A percentile compares a stretch with the other conserved stretches of the same genome.
phyloP scores from a whole-genome alignment of 768 basidiomycete genomes.

The Boletales sp. region DNA sequence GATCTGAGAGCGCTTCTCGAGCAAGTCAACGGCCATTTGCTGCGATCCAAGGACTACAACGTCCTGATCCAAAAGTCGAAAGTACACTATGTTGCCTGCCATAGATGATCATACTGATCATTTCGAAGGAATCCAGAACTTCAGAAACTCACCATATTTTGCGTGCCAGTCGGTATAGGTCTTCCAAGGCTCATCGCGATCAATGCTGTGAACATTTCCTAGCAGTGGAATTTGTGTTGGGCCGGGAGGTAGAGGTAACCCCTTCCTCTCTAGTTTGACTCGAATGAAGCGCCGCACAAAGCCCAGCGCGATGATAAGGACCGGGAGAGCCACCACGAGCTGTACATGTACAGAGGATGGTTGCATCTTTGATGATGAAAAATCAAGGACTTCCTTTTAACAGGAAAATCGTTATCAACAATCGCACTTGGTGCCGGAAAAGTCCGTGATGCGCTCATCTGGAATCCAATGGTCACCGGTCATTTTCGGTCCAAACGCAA shows the following conservation, averaged over 20 bases:
- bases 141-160: slow-evolving; percentile 4
- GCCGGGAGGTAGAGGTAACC: slow-evolving; percentile 7
- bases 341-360: neutral
- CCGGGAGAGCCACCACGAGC: neutral
- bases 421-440: no score
- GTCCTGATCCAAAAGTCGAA: slow-evolving; percentile 42
- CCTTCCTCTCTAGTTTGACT: neutral
- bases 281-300: neutral
- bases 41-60: slow-evolving; percentile 43
- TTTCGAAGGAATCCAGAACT: no score
- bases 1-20: slow-evolving; percentile 42
- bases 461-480: no score
- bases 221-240: slow-evolving; percentile 2
- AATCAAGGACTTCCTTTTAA: no score
- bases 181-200: slow-evolving; percentile 3
- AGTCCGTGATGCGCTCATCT: no score
- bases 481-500: no score
- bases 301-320: neutral
- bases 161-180: slow-evolving; percentile 7
- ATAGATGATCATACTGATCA: neutral
- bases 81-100: slow-evolving; percentile 42
- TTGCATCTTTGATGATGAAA: neutral
- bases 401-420: no score
- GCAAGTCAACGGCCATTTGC: slow-evolving; percentile 40
- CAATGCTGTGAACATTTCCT: neutral